These are phyloP conservation scores for Pyrrhoderma noxium DNA, from an alignment of 1,284 basidiomycete genomes.

Conservation along the genomic window DNA sequence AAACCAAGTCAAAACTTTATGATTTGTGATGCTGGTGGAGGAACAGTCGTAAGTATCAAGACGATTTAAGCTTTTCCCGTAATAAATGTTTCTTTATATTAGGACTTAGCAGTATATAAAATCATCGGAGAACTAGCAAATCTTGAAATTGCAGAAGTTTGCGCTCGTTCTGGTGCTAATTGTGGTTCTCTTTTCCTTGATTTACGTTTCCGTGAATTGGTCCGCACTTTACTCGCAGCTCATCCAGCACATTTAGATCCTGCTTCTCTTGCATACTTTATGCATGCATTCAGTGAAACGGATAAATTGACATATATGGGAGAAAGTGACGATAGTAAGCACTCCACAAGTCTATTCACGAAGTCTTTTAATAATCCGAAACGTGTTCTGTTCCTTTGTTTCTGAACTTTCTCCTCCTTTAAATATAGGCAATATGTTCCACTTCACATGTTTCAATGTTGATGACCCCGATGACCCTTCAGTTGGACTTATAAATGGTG, in stretches of 20 bases:
- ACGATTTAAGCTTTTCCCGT: slow-evolving; percentile 23
- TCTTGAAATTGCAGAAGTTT: slow-evolving; percentile 80
- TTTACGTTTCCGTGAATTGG: slow-evolving; percentile 70
- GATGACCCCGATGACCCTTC: slow-evolving; percentile 67
- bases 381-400: background rate
- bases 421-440: slow-evolving; percentile 62
- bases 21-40: slow-evolving; percentile 76
- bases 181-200: slow-evolving; percentile 80
- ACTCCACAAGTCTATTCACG: background rate
- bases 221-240: slow-evolving; percentile 58
- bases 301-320: slow-evolving; percentile 72
- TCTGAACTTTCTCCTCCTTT: slow-evolving; percentile 10
- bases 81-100: slow-evolving; percentile 5
- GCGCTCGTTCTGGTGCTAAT: slow-evolving; percentile 73
- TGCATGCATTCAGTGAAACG: slow-evolving; percentile 80
- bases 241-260: slow-evolving; percentile 76
- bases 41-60: slow-evolving; percentile 57
- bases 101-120: slow-evolving; percentile 71
- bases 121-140: slow-evolving; percentile 67
- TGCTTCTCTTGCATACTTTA: slow-evolving; percentile 73
- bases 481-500: slow-evolving; percentile 70
- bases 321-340: slow-evolving; percentile 61
- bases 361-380: slow-evolving; percentile 2
- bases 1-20: slow-evolving; percentile 74
- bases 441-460: slow-evolving; percentile 77